Conservation (phyloP, 73 alveolate genomes). For the Uronychia setigera region DNA sequence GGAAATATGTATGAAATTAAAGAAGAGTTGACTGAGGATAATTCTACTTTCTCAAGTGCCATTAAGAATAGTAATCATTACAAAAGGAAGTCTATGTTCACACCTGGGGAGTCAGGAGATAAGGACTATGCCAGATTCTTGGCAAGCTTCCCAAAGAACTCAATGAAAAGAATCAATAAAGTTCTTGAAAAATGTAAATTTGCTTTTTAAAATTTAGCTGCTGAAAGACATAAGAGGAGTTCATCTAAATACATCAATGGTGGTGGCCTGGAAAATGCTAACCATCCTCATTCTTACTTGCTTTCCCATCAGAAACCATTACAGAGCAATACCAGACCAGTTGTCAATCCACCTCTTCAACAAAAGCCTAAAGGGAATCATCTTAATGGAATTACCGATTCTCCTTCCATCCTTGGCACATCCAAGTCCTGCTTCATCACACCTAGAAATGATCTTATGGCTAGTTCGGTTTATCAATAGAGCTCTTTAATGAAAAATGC, state of each 20-base stretch:
- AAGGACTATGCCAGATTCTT: neutral
- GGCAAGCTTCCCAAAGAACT: neutral
- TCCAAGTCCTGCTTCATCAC: neutral
- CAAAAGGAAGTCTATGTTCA: neutral
- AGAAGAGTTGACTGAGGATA: neutral
- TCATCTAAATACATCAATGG: neutral
- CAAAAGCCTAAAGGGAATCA: neutral
- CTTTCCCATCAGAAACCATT: no score
- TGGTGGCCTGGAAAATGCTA: neutral
- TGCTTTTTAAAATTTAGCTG: neutral
- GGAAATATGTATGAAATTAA: neutral
- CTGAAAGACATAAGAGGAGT: neutral
- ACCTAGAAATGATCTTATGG: neutral
- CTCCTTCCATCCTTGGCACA: neutral
- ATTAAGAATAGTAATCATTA: neutral
- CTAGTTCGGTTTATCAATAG: neutral
- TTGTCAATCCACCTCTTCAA: no score
- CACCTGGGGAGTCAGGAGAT: neutral
- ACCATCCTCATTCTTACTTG: no score
- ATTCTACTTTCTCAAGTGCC: neutral
- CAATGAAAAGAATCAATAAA: neutral
- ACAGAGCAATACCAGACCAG: no score
- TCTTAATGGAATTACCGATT: neutral
- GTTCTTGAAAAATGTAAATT: neutral
- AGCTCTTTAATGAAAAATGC: neutral